Percentiles rank a stretch among this genome's conserved stretches.
Evolutionary conservation across 345 rosid genomes (phyloP).

Genomic region (Boechera stricta): DNA sequence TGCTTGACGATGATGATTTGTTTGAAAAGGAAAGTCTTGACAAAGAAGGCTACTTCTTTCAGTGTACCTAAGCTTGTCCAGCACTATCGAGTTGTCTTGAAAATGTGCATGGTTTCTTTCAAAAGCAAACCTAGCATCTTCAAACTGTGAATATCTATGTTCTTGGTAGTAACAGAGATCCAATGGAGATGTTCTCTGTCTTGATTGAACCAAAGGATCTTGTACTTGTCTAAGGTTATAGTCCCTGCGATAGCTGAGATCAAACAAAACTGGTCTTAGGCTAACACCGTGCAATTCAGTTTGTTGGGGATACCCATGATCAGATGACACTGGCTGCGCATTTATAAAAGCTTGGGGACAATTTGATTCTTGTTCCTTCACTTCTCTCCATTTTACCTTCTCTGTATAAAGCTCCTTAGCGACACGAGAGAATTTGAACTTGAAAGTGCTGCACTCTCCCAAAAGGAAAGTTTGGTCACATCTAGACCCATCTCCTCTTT

Average conservation of each 20-base stretch:
- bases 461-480: conserved; percentile 59
- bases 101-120: conserved; percentile 9
- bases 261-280: conserved; percentile 12
- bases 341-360: neutral
- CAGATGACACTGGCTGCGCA: neutral
- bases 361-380: conserved; percentile 32
- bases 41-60: neutral
- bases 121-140: conserved; percentile 2
- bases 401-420: conserved; percentile 41
- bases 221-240: conserved; percentile 12
- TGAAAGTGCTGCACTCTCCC: conserved; percentile 61
- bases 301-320: conserved; percentile 4
- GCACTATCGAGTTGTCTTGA: neutral
- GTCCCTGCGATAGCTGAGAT: neutral
- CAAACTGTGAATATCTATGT: conserved; percentile 6
- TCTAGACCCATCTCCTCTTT: conserved; percentile 56
- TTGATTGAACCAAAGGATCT: conserved; percentile 25
- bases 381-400: conserved; percentile 20
- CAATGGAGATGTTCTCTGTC: conserved; percentile 23
- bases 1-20: conserved; percentile 5
- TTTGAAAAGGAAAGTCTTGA: conserved; percentile 6
- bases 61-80: conserved; percentile 1
- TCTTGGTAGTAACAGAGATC: neutral
- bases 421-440: conserved; percentile 40
- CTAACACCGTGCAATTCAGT: neutral